Conservation (phyloP, 1,284 basidiomycete genomes). For the Boletus mariae region DNA sequence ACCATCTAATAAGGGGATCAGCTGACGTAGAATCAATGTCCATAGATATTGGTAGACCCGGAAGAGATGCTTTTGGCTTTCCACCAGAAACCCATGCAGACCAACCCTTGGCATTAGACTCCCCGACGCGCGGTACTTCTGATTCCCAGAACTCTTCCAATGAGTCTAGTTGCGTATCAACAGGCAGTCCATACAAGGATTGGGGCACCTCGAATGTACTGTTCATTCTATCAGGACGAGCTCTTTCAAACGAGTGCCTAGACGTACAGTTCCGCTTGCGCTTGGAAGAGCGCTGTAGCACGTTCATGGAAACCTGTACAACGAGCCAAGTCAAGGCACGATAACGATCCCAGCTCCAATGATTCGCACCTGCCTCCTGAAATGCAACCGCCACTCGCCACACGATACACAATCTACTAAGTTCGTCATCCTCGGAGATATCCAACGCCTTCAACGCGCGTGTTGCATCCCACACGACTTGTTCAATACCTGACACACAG, state of each 20-base stretch:
- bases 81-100: constrained; percentile 50
- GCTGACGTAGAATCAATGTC: constrained; percentile 21
- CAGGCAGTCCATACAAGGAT: constrained; percentile 38
- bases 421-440: constrained; percentile 42
- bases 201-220: constrained; percentile 57
- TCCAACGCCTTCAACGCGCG: constrained; percentile 42
- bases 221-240: constrained; percentile 9
- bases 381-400: constrained; percentile 71
- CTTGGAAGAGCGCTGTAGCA: constrained; percentile 70
- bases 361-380: constrained; percentile 67
- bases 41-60: constrained; percentile 15
- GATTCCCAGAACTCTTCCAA: constrained; percentile 79
- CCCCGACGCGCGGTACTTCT: constrained; percentile 62
- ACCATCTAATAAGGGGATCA: constrained; percentile 75
- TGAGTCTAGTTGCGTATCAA: constrained; percentile 47
- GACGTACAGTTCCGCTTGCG: constrained; percentile 71
- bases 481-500: constrained; percentile 43
- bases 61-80: constrained; percentile 28
- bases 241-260: not conserved
- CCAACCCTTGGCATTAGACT: constrained; percentile 61
- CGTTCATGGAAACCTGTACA: constrained; percentile 56
- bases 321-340: constrained; percentile 15
- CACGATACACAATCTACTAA: constrained; percentile 59
- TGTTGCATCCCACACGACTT: constrained; percentile 48
- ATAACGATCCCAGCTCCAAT: not conserved